These are phyloP conservation scores for Phytophthora uliginosa DNA, from an alignment of 352 stramenopile genomes.

Conservation along the genomic window DNA sequence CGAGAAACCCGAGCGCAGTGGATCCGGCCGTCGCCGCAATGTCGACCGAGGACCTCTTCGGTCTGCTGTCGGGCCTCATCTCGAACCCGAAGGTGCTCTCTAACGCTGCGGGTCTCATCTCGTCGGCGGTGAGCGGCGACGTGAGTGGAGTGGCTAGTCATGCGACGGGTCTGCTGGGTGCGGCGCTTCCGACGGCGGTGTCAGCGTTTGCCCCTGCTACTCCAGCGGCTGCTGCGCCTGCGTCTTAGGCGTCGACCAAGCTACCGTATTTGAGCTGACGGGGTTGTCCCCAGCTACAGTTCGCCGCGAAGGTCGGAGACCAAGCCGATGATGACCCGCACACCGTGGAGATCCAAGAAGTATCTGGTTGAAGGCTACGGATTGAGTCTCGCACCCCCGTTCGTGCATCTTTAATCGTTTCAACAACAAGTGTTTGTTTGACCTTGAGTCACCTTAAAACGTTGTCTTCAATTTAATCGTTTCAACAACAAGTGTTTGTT, in stretches of 20 bases:
- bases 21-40: background rate
- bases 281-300: background rate
- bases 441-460: constrained; percentile 3
- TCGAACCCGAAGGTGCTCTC: constrained; percentile 7
- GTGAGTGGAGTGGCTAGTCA: background rate
- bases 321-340: background rate
- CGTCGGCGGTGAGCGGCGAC: constrained; percentile 1
- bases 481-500: constrained; percentile 2
- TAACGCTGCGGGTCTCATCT: background rate
- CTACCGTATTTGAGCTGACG: background rate
- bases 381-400: background rate
- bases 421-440: constrained; percentile 6
- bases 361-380: constrained; percentile 2
- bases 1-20: background rate
- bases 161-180: constrained; percentile 1
- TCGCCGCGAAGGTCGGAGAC: no score
- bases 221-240: background rate
- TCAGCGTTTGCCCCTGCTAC: background rate
- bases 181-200: background rate
- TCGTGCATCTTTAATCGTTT: background rate
- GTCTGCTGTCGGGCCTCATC: constrained; percentile 3
- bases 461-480: background rate
- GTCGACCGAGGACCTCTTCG: constrained; percentile 16
- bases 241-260: background rate
- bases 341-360: background rate